phyloP scores from a whole-genome alignment of 2,329 filamentous ascomycete genomes.

The Aspergillus quadrilineatus region DNA sequence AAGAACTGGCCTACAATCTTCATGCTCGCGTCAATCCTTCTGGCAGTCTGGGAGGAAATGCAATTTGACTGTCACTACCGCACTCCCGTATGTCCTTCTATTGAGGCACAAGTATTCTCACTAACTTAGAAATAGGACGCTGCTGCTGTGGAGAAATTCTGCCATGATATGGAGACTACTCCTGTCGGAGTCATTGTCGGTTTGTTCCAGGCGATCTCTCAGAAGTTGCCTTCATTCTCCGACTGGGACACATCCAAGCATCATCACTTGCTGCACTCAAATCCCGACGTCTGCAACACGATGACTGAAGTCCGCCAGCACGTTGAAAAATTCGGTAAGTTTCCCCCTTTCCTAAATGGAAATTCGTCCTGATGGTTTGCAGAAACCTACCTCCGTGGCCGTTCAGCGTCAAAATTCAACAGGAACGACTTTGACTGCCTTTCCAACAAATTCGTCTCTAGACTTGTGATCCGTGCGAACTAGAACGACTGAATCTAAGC shows the following conservation, averaged over 20 bases:
- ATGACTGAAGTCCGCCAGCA: constrained; percentile 95
- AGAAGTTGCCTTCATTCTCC: constrained; percentile 87
- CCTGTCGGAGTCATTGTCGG: constrained; percentile 95
- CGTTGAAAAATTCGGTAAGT: constrained; percentile 88
- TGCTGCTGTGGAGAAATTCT: constrained; percentile 87
- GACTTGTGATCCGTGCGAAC: constrained; percentile 93
- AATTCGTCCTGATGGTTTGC: constrained; percentile 45
- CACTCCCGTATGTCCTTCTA: constrained; percentile 56
- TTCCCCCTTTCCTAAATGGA: neutral
- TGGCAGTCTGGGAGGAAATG: constrained; percentile 98
- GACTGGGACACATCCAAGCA: constrained; percentile 95
- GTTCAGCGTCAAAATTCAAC: constrained; percentile 79
- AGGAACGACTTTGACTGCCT: constrained; percentile 89
- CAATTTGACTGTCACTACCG: constrained; percentile 98
- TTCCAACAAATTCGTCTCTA: constrained; percentile 96
- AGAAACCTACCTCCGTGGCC: constrained; percentile 85
- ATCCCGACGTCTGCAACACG: constrained; percentile 86
- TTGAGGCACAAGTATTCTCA: neutral
- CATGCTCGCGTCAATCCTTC: constrained; percentile 88
- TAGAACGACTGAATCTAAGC: constrained; percentile 43
- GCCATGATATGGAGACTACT: constrained; percentile 91
- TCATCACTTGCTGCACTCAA: constrained; percentile 85
- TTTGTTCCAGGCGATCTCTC: constrained; percentile 95
- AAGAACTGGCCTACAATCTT: constrained; percentile 99
- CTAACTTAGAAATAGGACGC: constrained; percentile 55